Evolutionary conservation across 2,329 filamentous ascomycete species (phyloP), one percentile per base, ranked within the genome.

Genomic region (Cordyceps cicadae): DNA sequence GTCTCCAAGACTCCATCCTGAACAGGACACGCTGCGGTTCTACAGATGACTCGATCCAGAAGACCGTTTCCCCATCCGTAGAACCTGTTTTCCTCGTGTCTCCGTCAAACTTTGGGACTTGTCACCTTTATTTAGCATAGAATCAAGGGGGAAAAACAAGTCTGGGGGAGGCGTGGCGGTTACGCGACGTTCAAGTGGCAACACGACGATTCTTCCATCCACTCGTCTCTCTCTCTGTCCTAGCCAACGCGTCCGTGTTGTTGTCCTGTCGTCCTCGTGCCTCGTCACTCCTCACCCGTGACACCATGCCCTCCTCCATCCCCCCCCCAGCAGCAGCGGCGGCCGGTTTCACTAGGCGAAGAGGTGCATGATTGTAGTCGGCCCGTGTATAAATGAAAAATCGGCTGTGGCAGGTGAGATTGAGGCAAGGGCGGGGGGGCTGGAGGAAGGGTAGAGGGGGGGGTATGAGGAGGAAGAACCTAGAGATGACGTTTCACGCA

Each of bases 301-400:
- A 43, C 39, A 43, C 39, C 39, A 17, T 15, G 8, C 39, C 17
- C 21, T 43, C 8, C 41, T 15, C 41, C 24, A 24, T 3, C 41
- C 41, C 41, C 41, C 29, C 29, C 29, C 29, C 29, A 29, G 5
- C 29, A 29, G 29, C 29, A 9, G 45, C 6, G 6, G 29, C 29
- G 9, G 19, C 6, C 41, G 39, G 58, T 60, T 60, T 60, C 58
- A 60, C 51, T 60, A 60, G 58, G 54, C 58, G 58, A 60, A 49
- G 5, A 26, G 19, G 24, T 37, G 49, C 56, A 59, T 43, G 6
- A 15, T 46, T 11, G 24, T 24, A 59, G 49, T 59, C 56, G 56
- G 56, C 34, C 56, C 56, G 56, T 43, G 46, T 37, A 37, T 14
- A 49, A 8, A 24, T 54, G 29, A 43, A n/a, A 41, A 43, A 49